phyloP scores from a whole-genome alignment of 73 alveolate species.

The Durusdinium trenchii region DNA sequence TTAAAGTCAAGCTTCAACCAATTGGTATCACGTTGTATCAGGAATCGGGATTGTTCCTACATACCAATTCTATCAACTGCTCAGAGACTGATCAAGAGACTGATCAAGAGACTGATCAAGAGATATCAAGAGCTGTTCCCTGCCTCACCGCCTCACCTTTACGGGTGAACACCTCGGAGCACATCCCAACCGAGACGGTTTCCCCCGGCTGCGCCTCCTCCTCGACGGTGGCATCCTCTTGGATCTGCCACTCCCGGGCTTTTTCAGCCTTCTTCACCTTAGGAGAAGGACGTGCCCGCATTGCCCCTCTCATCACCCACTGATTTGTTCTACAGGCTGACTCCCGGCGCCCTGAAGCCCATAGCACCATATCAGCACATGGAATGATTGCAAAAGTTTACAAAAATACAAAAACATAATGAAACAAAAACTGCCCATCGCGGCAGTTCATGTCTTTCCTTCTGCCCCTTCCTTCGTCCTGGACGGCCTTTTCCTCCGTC shows the following conservation, averaged over 20 bases:
- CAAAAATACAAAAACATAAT: no score
- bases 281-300: not conserved
- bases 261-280: slow-evolving; percentile 37
- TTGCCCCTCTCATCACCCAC: not conserved
- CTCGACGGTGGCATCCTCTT: slow-evolving; percentile 60
- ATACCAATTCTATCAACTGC: no score
- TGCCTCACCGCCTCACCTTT: not conserved
- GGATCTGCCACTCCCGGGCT: slow-evolving; percentile 71
- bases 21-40: no score
- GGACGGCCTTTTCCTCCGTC: not conserved
- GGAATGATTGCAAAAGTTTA: no score
- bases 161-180: not conserved
- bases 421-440: no score
- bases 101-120: no score
- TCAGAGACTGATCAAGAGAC: no score
- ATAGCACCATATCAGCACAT: not conserved
- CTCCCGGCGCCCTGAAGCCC: not conserved
- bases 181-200: not conserved
- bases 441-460: not conserved
- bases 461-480: not conserved
- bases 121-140: no score
- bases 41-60: no score
- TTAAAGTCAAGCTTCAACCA: no score
- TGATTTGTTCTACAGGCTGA: not conserved
- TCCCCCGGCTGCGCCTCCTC: slow-evolving; percentile 32